Conservation (phyloP, 371 early-diverging fungal species). For the Syncephalastrum contaminatum region DNA sequence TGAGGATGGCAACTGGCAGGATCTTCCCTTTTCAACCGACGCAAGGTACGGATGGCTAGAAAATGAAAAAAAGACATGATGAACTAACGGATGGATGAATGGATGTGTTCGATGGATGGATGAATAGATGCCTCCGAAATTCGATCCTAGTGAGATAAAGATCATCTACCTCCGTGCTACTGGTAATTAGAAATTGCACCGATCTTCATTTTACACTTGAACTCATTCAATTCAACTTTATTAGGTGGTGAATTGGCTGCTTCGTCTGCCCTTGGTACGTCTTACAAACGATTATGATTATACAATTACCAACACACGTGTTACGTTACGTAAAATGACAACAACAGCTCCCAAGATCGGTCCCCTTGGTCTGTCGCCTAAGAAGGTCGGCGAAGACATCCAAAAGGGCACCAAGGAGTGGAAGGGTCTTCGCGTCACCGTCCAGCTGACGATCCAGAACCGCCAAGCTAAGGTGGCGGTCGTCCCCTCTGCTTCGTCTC, state of each 20-base stretch:
- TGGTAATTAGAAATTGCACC: conserved; percentile 61
- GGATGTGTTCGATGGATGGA: conserved; percentile 14
- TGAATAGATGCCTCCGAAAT: conserved; percentile 76
- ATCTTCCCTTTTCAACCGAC: conserved; percentile 5
- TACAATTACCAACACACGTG: background rate
- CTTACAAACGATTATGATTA: background rate
- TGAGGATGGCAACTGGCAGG: no score
- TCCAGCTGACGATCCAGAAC: conserved; percentile 98
- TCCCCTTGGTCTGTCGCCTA: conserved; percentile 99
- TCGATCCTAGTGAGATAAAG: conserved; percentile 89
- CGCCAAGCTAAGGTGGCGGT: conserved; percentile 99
- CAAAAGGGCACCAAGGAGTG: conserved; percentile 99
- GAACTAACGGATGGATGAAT: conserved; percentile 17
- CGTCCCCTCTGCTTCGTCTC: conserved; percentile 96
- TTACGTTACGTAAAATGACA: background rate
- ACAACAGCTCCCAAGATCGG: conserved; percentile 91
- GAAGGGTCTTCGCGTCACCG: conserved; percentile 99
- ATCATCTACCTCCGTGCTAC: conserved; percentile 94
- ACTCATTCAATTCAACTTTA: conserved; percentile 4
- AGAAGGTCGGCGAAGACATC: conserved; percentile 99
- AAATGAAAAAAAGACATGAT: conserved; percentile 15
- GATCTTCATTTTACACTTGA: background rate
- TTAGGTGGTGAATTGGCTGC: conserved; percentile 80
- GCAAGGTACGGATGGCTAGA: conserved; percentile 2
- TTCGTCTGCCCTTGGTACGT: conserved; percentile 82